Base-by-base conservation (phyloP, 2,329 filamentous ascomycete species). In the Rhexocercosporidium sp. region DNA sequence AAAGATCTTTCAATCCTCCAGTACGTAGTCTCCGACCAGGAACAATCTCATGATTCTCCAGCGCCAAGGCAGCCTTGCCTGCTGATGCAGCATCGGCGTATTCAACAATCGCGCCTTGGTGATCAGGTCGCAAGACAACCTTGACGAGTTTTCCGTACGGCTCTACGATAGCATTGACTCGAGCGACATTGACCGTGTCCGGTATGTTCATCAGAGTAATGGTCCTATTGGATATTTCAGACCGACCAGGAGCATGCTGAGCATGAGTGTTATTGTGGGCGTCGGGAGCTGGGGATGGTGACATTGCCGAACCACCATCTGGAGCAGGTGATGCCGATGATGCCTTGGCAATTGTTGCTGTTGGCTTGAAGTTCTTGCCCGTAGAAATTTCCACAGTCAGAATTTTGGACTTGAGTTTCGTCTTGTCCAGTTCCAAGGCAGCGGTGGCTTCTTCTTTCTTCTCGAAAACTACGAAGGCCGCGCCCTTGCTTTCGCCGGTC, bases 111-210 rank as follows among this genome's bases (percentile, higher is more conserved):
- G 94, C 96, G 14, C 94, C 94, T 66, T 90, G 89, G 69, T 97
- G 92, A 67, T 93, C 88, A 1, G 94, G 93, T 54, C 93, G 89
- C 12, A 97, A 84, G 14, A 91, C 84, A 3, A 98, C 84, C 78
- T 94, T 95, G 70, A 90, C 84, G 27, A 97, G 84, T 1, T 84
- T 79, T 0, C 93, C 94, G 53, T 90, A 85, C 1, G 88, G 85
- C 72, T 93, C 90, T 9, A 92, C 88, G 2, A 96, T 82, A 0
- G 89, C 85, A 53, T 88, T 88, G 64, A 99, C 88, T 34, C 94
- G 92, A 1, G 92, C 88, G 75, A 97, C 93, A 71, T 96, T 97
- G 74, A 98, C 88, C 0, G 94, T 98, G 75, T 98, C 96, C 0
- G 96, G 93, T 0, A 99, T 83, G 69, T 94, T 91, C 80, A 97